Percentiles rank a stretch among this genome's conserved stretches.
Evolutionary conservation across 257 asterid genomes (phyloP).

Genomic region (Capsicum chinense): DNA sequence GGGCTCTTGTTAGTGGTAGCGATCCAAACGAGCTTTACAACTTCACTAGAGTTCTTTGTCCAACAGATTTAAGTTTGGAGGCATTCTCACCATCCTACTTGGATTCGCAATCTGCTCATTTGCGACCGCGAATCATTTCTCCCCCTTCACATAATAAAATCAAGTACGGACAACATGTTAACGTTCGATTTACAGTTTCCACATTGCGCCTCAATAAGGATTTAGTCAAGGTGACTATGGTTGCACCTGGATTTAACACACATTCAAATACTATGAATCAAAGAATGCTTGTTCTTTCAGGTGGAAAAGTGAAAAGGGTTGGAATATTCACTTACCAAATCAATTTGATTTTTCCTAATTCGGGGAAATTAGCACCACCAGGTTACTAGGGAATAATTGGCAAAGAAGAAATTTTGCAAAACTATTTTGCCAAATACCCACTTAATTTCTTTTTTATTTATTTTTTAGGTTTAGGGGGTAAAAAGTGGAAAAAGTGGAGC

Average conservation of each 20-base stretch:
- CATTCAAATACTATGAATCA: slow-evolving; percentile 58
- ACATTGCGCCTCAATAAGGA: slow-evolving; percentile 19
- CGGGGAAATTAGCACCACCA: slow-evolving; percentile 12
- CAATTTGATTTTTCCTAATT: background rate
- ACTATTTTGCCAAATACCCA: too few relatives aligned
- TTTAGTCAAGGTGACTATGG: slow-evolving; percentile 42
- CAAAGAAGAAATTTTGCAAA: too few relatives aligned
- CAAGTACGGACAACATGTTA: slow-evolving; percentile 28
- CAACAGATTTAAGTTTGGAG: slow-evolving; percentile 47
- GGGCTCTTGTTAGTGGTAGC: slow-evolving; percentile 50
- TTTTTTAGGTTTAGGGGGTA: too few relatives aligned
- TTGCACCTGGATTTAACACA: slow-evolving; percentile 48
- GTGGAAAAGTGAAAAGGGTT: background rate
- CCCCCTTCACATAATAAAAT: slow-evolving; percentile 24
- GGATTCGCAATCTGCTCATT: background rate
- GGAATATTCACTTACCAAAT: slow-evolving; percentile 29
- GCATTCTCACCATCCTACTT: slow-evolving; percentile 44
- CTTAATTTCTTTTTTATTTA: too few relatives aligned
- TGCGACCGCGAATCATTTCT: slow-evolving; percentile 39
- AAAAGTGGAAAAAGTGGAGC: too few relatives aligned
- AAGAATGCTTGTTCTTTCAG: slow-evolving; percentile 37
- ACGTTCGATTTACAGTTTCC: slow-evolving; percentile 21
- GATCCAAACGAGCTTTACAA: slow-evolving; percentile 41
- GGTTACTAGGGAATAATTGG: background rate
- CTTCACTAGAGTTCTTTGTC: slow-evolving; percentile 28